A percentile compares a stretch with the other conserved stretches of the same genome.
phyloP scores from a whole-genome alignment of 768 basidiomycete species.

The Boletus reticuloceps region DNA sequence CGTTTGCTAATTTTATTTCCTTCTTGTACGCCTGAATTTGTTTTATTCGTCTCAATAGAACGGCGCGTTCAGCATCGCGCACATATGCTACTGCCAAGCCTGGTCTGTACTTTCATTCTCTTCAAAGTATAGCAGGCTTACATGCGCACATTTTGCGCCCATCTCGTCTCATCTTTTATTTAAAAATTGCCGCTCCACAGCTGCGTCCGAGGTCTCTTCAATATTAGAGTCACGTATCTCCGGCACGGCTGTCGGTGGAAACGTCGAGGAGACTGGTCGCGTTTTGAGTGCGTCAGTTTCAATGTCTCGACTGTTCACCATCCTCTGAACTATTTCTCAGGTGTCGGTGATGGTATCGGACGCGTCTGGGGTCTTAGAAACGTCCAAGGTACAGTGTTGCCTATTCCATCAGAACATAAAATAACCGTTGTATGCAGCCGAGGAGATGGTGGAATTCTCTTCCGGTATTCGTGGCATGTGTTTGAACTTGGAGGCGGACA shows the following conservation, averaged over 20 bases:
- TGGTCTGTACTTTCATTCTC: slow-evolving; percentile 51
- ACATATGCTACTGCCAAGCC: slow-evolving; percentile 98
- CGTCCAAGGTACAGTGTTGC: slow-evolving; percentile 75
- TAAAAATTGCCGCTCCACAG: slow-evolving; percentile 47
- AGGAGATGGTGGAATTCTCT: slow-evolving; percentile 99
- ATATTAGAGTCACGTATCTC: slow-evolving; percentile 99
- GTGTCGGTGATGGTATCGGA: slow-evolving; percentile 99
- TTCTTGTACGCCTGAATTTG: slow-evolving; percentile 3
- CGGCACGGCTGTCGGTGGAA: slow-evolving; percentile 84
- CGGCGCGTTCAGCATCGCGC: slow-evolving; percentile 56
- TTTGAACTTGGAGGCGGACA: slow-evolving; percentile 99
- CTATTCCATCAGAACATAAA: neutral
- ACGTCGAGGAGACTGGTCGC: slow-evolving; percentile 99
- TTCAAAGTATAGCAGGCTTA: slow-evolving; percentile 4
- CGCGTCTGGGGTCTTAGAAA: slow-evolving; percentile 99
- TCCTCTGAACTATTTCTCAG: slow-evolving; percentile 38
- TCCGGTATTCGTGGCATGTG: slow-evolving; percentile 99
- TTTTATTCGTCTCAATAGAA: slow-evolving; percentile 30
- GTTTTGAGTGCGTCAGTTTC: slow-evolving; percentile 77
- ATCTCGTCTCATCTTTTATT: slow-evolving; percentile 5
- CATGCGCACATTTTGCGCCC: slow-evolving; percentile 10
- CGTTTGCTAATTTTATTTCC: slow-evolving; percentile 14
- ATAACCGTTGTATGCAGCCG: slow-evolving; percentile 51
- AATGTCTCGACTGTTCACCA: neutral
- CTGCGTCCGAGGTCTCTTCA: slow-evolving; percentile 98